phyloP scores from a whole-genome alignment of 2,329 filamentous ascomycete genomes.

The Aspergillus clavatus region DNA sequence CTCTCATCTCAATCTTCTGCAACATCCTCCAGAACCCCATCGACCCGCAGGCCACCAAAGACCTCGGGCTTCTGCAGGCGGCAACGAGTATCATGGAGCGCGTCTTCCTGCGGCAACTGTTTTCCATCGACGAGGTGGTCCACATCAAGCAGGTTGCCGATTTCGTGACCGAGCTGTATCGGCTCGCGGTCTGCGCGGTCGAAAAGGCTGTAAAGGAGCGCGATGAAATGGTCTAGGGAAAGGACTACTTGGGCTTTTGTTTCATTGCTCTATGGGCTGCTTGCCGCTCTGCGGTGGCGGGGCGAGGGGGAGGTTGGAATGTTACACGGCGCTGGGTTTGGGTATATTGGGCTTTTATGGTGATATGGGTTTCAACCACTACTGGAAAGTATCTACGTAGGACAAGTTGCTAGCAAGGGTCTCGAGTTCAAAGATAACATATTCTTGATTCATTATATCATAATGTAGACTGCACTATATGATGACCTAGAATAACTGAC shows the following conservation, averaged over 20 bases:
- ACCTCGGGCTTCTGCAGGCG: conserved; percentile 45
- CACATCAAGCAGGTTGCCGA: conserved; percentile 41
- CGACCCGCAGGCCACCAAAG: conserved; percentile 39
- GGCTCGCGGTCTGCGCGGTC: conserved; percentile 43
- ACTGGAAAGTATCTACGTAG: too few species aligned
- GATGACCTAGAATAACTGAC: background rate
- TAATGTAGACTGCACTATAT: too few species aligned
- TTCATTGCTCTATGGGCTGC: too few species aligned
- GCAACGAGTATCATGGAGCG: conserved; percentile 44
- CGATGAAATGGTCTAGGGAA: too few species aligned
- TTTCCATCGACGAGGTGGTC: conserved; percentile 34
- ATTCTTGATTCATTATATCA: too few species aligned
- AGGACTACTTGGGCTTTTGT: too few species aligned
- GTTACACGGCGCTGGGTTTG: too few species aligned
- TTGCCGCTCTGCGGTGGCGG: too few species aligned
- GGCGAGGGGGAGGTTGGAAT: too few species aligned
- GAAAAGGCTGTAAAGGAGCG: conserved; percentile 34
- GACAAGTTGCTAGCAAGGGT: background rate
- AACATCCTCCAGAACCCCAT: conserved; percentile 50
- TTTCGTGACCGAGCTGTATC: conserved; percentile 44
- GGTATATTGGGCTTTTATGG: too few species aligned
- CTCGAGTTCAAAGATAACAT: too few species aligned
- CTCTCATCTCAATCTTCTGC: conserved; percentile 52
- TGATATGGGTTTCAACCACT: too few species aligned
- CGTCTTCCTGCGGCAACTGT: conserved; percentile 25